phyloP scores from a whole-genome alignment of 495 filamentous ascomycete species.

The Umbilicaria muhlenbergii region DNA sequence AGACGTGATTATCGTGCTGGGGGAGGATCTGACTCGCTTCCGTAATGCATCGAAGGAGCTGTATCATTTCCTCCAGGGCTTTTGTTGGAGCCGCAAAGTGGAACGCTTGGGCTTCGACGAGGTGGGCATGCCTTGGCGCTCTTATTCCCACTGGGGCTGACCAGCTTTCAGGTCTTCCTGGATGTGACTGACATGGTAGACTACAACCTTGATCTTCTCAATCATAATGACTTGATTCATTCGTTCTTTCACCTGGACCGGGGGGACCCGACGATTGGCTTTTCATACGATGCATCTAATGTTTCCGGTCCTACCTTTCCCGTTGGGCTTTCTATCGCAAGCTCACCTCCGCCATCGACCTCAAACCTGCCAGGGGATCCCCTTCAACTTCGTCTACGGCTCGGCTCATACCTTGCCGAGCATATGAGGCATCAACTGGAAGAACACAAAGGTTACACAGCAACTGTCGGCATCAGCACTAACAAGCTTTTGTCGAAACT shows the following conservation, averaged over 20 bases:
- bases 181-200: slow-evolving; percentile 76
- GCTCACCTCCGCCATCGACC: slow-evolving; percentile 14
- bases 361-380: slow-evolving; percentile 1
- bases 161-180: slow-evolving; percentile 34
- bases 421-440: slow-evolving; percentile 59
- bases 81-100: slow-evolving; percentile 57
- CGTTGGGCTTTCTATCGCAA: neutral
- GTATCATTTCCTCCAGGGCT: slow-evolving; percentile 49
- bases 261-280: slow-evolving; percentile 63
- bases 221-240: slow-evolving; percentile 40
- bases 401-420: slow-evolving; percentile 60
- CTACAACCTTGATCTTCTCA: slow-evolving; percentile 61
- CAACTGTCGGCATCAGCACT: slow-evolving; percentile 74
- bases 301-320: slow-evolving; percentile 46
- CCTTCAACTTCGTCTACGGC: slow-evolving; percentile 37
- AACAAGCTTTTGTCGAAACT: slow-evolving; percentile 76
- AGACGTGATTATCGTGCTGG: slow-evolving; percentile 68
- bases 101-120: slow-evolving; percentile 84
- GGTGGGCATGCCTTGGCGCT: slow-evolving; percentile 18
- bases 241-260: slow-evolving; percentile 73
- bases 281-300: slow-evolving; percentile 53
- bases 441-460: slow-evolving; percentile 66
- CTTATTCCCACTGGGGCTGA: slow-evolving; percentile 3
- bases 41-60: slow-evolving; percentile 71
- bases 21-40: slow-evolving; percentile 76